Conservation (phyloP, 176 grass and related monocot species). For the Oryza punctata region DNA sequence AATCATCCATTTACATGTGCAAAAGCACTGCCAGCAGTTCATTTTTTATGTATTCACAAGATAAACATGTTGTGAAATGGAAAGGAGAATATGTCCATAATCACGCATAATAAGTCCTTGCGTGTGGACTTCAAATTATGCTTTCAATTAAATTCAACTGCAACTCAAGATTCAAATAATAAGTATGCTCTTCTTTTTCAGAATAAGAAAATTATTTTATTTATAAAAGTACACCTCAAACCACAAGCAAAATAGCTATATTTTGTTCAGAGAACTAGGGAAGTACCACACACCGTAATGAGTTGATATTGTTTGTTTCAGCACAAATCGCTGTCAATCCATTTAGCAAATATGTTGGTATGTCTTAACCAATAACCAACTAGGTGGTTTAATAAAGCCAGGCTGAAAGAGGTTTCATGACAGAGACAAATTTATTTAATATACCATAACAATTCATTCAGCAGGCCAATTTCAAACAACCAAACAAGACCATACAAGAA, state of each 20-base stretch:
- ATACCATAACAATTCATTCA: neutral
- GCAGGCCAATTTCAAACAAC: neutral
- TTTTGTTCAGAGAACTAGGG: neutral
- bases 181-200: neutral
- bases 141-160: neutral
- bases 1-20: constrained; percentile 4
- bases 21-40: neutral
- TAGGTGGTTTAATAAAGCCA: constrained; percentile 10
- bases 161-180: neutral
- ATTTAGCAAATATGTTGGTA: neutral
- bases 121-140: neutral
- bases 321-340: neutral
- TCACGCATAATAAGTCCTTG: neutral
- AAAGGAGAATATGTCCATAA: neutral
- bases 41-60: constrained; percentile 5
- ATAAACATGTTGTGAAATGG: neutral
- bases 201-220: neutral
- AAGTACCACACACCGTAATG: neutral
- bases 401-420: neutral
- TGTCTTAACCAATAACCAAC: neutral
- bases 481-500: neutral
- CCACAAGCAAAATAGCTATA: neutral
- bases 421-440: neutral
- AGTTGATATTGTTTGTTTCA: neutral
- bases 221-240: constrained; percentile 6